These are phyloP conservation scores for Neurospora sp. DNA, from an alignment of 495 filamentous ascomycete genomes.

Conservation along the genomic window DNA sequence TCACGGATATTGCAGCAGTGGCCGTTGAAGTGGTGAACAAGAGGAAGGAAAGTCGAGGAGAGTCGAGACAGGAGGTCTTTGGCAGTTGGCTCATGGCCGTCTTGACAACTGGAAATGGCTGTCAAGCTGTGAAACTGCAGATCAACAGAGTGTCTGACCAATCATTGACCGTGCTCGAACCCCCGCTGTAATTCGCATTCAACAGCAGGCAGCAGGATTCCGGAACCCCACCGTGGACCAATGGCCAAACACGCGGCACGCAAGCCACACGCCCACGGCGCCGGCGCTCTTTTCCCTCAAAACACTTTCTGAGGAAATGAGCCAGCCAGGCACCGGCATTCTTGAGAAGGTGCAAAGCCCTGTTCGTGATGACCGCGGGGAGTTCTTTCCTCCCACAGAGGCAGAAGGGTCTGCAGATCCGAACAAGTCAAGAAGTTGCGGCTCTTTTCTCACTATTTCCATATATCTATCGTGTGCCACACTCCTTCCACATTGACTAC, in stretches of 20 bases:
- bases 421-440: background rate
- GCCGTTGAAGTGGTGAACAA: background rate
- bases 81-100: background rate
- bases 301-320: background rate
- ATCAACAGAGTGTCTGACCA: background rate
- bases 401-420: background rate
- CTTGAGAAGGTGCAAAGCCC: background rate
- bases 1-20: background rate
- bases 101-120: background rate
- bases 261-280: background rate
- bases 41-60: background rate
- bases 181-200: background rate
- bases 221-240: background rate
- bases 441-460: background rate
- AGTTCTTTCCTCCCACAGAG: background rate
- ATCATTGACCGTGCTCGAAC: background rate
- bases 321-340: background rate
- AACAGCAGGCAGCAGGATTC: background rate
- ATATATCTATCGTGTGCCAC: background rate
- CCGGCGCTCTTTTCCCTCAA: background rate
- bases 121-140: background rate
- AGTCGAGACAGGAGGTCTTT: background rate
- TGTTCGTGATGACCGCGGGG: background rate
- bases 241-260: background rate
- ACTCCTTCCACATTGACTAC: background rate